These are phyloP conservation scores for Gymnopilus dilepis DNA, from an alignment of 768 basidiomycete species.

Conservation along the genomic window DNA sequence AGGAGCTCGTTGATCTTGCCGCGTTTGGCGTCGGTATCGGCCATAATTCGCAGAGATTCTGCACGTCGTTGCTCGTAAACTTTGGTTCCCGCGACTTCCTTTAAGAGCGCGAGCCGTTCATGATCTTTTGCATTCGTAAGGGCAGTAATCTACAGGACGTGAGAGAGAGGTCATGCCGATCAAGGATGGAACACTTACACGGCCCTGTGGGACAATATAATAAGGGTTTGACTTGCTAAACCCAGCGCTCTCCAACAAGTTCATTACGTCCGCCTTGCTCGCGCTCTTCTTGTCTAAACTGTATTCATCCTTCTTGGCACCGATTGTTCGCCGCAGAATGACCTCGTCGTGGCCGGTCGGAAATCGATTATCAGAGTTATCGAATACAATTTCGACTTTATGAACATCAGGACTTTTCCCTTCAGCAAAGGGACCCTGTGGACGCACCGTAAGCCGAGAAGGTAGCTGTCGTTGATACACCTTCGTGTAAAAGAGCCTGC, in stretches of 20 bases:
- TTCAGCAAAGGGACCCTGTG: background rate
- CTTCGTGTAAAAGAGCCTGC: constrained; percentile 92
- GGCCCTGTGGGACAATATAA: constrained; percentile 98
- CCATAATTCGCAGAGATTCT: constrained; percentile 96
- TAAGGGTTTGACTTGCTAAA: constrained; percentile 99
- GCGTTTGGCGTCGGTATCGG: constrained; percentile 93
- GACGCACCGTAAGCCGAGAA: constrained; percentile 86
- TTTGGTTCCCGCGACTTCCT: constrained; percentile 98
- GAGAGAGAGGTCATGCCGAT: background rate
- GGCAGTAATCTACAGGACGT: constrained; percentile 76
- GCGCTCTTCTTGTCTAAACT: constrained; percentile 95
- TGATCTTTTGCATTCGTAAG: constrained; percentile 97
- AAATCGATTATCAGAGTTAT: constrained; percentile 93
- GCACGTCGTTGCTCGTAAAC: constrained; percentile 94
- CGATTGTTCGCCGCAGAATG: constrained; percentile 91
- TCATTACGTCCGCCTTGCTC: constrained; percentile 97
- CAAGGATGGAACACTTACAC: constrained; percentile 58
- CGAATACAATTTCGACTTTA: constrained; percentile 90
- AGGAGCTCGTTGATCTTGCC: constrained; percentile 90
- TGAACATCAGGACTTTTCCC: constrained; percentile 2
- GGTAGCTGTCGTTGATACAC: constrained; percentile 85
- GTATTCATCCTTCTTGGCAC: constrained; percentile 98
- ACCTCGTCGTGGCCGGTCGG: constrained; percentile 90
- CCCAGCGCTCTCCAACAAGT: constrained; percentile 93
- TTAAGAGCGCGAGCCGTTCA: constrained; percentile 91